A percentile compares a stretch with the other conserved stretches of the same genome.
Evolutionary conservation across 495 filamentous ascomycete species (phyloP).

Genomic region (Podospora sp.): DNA sequence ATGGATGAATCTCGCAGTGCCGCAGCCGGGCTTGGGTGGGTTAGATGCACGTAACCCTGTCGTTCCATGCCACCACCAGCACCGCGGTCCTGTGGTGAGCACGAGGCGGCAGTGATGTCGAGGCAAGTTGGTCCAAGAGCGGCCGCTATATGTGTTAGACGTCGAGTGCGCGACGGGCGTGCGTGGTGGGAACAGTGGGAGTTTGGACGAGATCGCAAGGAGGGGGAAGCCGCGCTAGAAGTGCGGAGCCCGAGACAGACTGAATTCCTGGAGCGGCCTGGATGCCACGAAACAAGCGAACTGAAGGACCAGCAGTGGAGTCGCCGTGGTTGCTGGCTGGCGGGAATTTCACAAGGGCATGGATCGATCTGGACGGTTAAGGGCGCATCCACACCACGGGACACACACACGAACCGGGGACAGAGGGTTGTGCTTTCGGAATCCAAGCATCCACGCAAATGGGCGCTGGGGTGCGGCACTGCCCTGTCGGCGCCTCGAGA

Average conservation of each 20-base stretch:
- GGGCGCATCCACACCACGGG: constrained; percentile 8
- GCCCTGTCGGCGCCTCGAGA: background rate
- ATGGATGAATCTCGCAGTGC: constrained; percentile 22
- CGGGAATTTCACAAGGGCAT: constrained; percentile 16
- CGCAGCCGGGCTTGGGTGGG: constrained; percentile 7
- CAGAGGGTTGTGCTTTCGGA: constrained; percentile 3
- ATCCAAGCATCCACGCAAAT: constrained; percentile 8
- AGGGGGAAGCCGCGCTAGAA: constrained; percentile 1
- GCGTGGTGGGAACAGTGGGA: background rate
- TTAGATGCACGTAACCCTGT: constrained; percentile 4
- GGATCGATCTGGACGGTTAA: constrained; percentile 1
- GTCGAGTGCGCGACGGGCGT: background rate
- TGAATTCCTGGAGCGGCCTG: constrained; percentile 1
- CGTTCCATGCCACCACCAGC: constrained; percentile 7
- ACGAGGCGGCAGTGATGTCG: background rate
- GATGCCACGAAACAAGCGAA: constrained; percentile 13
- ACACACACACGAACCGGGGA: constrained; percentile 3
- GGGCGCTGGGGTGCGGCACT: background rate
- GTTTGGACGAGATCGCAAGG: constrained; percentile 1
- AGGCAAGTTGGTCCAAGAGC: background rate
- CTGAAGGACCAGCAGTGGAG: constrained; percentile 20
- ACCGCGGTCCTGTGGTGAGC: background rate
- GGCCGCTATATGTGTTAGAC: background rate
- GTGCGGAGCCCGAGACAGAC: background rate
- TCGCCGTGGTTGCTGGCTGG: constrained; percentile 12